Conservation (phyloP, 441 rosid genomes). For the Arabidopsis hybrid region DNA sequence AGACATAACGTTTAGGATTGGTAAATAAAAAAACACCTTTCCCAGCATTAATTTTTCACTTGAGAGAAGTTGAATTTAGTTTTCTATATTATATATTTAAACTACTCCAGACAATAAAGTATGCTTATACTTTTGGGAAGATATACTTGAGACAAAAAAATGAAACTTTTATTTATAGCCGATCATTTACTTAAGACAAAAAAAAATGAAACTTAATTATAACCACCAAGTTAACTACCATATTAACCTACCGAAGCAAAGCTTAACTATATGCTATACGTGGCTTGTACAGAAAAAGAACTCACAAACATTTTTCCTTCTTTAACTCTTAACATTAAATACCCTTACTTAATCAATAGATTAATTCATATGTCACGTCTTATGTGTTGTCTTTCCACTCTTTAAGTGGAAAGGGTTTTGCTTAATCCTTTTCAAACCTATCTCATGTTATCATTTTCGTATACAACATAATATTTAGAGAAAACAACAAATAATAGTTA, state of each 20-base stretch:
- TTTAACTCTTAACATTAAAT: not conserved
- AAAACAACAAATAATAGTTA: not conserved
- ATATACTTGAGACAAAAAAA: too few species aligned
- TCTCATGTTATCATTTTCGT: constrained; percentile 9
- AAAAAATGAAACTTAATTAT: too few species aligned
- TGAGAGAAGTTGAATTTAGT: too few species aligned
- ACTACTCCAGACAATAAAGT: too few species aligned
- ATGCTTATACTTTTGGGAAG: too few species aligned
- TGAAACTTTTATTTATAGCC: too few species aligned
- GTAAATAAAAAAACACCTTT: too few species aligned
- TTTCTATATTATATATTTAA: too few species aligned
- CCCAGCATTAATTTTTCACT: too few species aligned
- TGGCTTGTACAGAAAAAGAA: constrained; percentile 15
- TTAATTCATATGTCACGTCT: constrained; percentile 41
- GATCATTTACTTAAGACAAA: too few species aligned
- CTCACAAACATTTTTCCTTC: not conserved
- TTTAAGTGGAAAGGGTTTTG: constrained; percentile 24
- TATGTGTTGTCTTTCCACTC: constrained; percentile 37
- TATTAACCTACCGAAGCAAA: constrained; percentile 6
- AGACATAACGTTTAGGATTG: not conserved
- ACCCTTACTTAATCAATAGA: constrained; percentile 3
- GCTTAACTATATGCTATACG: not conserved
- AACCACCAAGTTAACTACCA: not conserved
- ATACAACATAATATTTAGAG: not conserved
- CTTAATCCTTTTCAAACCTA: constrained; percentile 15